Evolutionary conservation across 2,329 filamentous ascomycete species (phyloP), one percentile per base, ranked within the genome.

Genomic region (Colletotrichum orbiculare): DNA sequence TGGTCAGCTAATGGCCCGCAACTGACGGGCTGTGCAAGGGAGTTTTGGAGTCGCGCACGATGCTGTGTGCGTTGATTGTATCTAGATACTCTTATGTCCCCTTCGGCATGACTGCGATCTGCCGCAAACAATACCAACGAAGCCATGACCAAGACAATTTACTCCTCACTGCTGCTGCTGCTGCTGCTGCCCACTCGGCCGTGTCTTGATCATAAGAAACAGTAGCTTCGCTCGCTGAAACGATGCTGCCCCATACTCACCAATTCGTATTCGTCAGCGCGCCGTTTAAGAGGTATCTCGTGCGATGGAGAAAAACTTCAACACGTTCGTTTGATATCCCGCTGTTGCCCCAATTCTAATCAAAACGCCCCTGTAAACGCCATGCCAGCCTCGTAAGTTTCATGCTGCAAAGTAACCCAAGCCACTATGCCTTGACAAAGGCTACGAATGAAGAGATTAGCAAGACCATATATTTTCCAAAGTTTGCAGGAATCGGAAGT

Each of bases 351-450:
- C 46, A 25, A 15, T 37, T 34, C 52, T 57, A 62, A 62, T 17
- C 37, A 57, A 25, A 65, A 65, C 58, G 52, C 58, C 62, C 15
- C 41, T 47, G 39, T 62, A 65, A 25, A 65, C 62, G 62, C 62
- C 62, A 62, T 43, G 62, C 62, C 50, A 47, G 52, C 45, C 60
- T 54, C 60, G 38, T 58, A 50, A 54, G 54, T 15, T 35, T 64
- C 43, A 66, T 64, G 60, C 43, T 39, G 38, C 47, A 54, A 9
- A 53, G 37, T 35, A n/a, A 39, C 39, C 13, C 39, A 59, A 41
- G 45, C 50, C 33, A 54, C 68, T 50, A 69, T 42, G 68, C 55
- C 52, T 63, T 68, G 53, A 69, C 64, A 47, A 62, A 69, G n/a
- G 68, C 68, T 69, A 33, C 43, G 6, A 1, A 7, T 25, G n/a